phyloP scores from a whole-genome alignment of 441 rosid species.

The Erodium chrysanthum region DNA sequence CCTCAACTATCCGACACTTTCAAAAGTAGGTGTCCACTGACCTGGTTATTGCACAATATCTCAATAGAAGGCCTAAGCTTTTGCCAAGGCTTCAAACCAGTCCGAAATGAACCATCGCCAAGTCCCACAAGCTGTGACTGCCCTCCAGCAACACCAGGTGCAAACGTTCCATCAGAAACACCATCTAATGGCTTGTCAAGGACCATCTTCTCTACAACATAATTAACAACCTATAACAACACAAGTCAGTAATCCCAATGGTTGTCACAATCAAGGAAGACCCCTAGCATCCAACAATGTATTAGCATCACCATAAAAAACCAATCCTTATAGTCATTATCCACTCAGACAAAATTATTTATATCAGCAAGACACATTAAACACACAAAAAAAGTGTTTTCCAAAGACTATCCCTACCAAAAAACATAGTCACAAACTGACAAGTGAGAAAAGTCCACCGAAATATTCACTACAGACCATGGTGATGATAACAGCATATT shows the following conservation, averaged over 20 bases:
- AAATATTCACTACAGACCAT: not conserved
- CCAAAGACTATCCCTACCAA: not conserved
- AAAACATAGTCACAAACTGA: not conserved
- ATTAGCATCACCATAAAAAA: not conserved
- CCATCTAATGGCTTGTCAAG: slow-evolving; percentile 73
- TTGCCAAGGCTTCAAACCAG: slow-evolving; percentile 76
- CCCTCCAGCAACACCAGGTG: slow-evolving; percentile 55
- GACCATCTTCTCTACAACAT: slow-evolving; percentile 93
- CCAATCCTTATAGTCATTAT: not conserved
- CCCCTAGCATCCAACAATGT: not conserved
- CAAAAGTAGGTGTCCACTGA: slow-evolving; percentile 22
- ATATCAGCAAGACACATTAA: not conserved
- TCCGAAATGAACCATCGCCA: slow-evolving; percentile 57
- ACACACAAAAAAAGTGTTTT: not conserved
- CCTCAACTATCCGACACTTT: not conserved
- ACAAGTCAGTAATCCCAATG: slow-evolving; percentile 14
- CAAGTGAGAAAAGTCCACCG: not conserved
- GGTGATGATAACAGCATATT: not conserved
- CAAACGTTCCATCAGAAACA: slow-evolving; percentile 51
- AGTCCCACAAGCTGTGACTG: slow-evolving; percentile 47
- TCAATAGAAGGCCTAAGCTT: slow-evolving; percentile 84
- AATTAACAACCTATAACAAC: slow-evolving; percentile 71
- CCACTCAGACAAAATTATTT: not conserved
- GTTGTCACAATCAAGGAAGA: slow-evolving; percentile 4
- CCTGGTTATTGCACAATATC: slow-evolving; percentile 98